Evolutionary conservation across 2,329 filamentous ascomycete species (phyloP), one percentile per base, ranked within the genome.

Genomic region (Colletotrichum sp.): DNA sequence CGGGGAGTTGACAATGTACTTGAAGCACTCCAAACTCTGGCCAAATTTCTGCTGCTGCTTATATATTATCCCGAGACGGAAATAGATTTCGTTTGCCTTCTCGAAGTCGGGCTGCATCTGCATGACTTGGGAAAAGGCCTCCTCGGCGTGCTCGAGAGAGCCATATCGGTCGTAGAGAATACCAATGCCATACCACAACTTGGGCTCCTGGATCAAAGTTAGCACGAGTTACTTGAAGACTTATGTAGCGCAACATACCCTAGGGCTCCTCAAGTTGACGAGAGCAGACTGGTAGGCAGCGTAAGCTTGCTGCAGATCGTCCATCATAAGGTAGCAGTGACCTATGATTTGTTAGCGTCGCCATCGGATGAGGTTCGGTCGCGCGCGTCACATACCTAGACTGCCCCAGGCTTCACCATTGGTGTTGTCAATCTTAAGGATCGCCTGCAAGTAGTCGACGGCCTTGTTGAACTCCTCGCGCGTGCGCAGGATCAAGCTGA

Each of bases 301-400:
- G 82, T 99, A 99, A 1, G 97, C 97, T 83, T 99, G 96, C 85
- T 99, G 97, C 39, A 99, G 87, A 81, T 98, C 96, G 82, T 99
- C 97, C 92, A 98, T 98, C 97, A 99, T 99, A 30, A 99, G 89
- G 83, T 96, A 98, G 87, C 97, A 99, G 84, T 99, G 97, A n/a
- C 97, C 95, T 96, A 80, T 16, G 60, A 34, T 8, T 57, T 80
- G 80, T 82, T 66, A 83, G 80, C 32, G n/a, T 64, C 32, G 13
- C 32, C 15, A 62, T 55, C 12, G 15, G 24, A 10, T 26, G 24
- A 34, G n/a, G 60, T 32, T 10, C 8, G 36, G 24, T 55, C 26
- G 62, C 36, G n/a, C 67, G 36, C 65, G 10, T 32, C 28, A 84
- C 91, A 79, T 89, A 97, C 95, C 96, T 34, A 99, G 89, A 83